These are phyloP conservation scores for Basipetospora chlamydospora DNA, from an alignment of 2,329 filamentous ascomycete species.

Conservation along the genomic window DNA sequence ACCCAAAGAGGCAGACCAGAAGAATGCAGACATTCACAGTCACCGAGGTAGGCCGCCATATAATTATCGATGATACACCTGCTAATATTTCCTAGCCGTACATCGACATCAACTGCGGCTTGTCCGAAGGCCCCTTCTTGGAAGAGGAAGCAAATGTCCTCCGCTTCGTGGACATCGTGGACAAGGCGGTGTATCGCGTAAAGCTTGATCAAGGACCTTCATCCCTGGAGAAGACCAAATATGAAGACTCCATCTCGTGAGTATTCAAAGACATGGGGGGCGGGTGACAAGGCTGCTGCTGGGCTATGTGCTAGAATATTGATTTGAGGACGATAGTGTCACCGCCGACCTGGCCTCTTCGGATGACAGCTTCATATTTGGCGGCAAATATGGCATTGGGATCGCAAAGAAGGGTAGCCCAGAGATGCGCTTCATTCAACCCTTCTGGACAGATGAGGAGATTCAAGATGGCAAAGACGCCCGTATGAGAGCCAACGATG, in stretches of 20 bases:
- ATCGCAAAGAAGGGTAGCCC: constrained; percentile 7
- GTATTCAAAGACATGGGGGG: not conserved
- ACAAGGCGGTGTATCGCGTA: constrained; percentile 8
- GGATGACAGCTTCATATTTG: constrained; percentile 9
- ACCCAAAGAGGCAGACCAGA: too few species aligned
- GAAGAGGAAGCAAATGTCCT: constrained; percentile 9
- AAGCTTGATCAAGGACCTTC: constrained; percentile 7
- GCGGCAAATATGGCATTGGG: constrained; percentile 10
- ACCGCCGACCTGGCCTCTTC: constrained; percentile 7
- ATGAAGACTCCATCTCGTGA: constrained; percentile 9
- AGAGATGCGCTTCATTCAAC: constrained; percentile 2
- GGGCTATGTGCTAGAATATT: too few species aligned
- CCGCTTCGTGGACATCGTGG: constrained; percentile 10
- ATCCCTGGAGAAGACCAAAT: constrained; percentile 7
- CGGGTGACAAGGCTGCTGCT: too few species aligned
- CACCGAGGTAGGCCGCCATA: constrained; percentile 7
- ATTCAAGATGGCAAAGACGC: constrained; percentile 6
- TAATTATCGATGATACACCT: too few species aligned
- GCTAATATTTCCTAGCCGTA: constrained; percentile 6
- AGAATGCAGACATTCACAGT: constrained; percentile 9
- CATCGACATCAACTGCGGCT: constrained; percentile 9
- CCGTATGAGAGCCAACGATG: constrained; percentile 10
- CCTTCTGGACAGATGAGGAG: constrained; percentile 9
- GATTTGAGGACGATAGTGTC: too few species aligned
- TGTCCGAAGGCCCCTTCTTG: constrained; percentile 9